Conservation (phyloP, 2,329 filamentous ascomycete genomes). For the Fusarium circinatum region DNA sequence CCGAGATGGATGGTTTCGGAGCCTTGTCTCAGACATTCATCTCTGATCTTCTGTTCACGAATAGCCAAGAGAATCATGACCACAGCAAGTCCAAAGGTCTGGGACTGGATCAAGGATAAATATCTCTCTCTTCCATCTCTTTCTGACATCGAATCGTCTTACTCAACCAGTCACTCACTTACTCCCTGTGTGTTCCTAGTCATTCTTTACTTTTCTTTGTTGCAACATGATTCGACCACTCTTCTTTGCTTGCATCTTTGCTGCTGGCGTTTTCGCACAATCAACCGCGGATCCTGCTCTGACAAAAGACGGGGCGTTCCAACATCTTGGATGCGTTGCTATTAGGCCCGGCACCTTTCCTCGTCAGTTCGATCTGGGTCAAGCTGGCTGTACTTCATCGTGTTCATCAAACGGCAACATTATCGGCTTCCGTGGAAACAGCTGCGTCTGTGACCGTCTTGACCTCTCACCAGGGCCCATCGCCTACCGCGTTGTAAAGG, state of each 20-base stretch:
- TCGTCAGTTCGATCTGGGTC: slow-evolving; percentile 16
- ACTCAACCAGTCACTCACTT: slow-evolving; percentile 11
- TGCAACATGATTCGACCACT: slow-evolving; percentile 14
- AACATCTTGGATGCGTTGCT: slow-evolving; percentile 29
- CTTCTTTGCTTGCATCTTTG: slow-evolving; percentile 15
- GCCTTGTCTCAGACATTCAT: not conserved
- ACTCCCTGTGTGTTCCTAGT: slow-evolving; percentile 23
- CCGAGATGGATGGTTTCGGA: slow-evolving; percentile 15
- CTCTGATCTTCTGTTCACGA: slow-evolving; percentile 5
- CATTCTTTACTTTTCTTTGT: slow-evolving; percentile 30
- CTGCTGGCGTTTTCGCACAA: slow-evolving; percentile 17
- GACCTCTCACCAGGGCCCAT: slow-evolving; percentile 24
- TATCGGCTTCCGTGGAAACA: slow-evolving; percentile 25
- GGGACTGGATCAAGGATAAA: slow-evolving; percentile 8
- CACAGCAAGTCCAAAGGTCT: not conserved
- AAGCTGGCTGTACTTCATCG: slow-evolving; percentile 13
- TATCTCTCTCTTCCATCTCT: not conserved
- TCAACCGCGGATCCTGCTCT: slow-evolving; percentile 26
- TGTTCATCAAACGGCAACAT: slow-evolving; percentile 36
- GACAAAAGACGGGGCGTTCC: slow-evolving; percentile 4
- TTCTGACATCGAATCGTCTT: not conserved
- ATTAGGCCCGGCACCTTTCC: slow-evolving; percentile 27
- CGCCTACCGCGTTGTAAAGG: slow-evolving; percentile 25
- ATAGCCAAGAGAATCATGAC: not conserved
- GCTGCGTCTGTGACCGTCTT: slow-evolving; percentile 34